phyloP scores from a whole-genome alignment of 192 early-diverging fungal genomes.

The Chytriomyces hyalinus region DNA sequence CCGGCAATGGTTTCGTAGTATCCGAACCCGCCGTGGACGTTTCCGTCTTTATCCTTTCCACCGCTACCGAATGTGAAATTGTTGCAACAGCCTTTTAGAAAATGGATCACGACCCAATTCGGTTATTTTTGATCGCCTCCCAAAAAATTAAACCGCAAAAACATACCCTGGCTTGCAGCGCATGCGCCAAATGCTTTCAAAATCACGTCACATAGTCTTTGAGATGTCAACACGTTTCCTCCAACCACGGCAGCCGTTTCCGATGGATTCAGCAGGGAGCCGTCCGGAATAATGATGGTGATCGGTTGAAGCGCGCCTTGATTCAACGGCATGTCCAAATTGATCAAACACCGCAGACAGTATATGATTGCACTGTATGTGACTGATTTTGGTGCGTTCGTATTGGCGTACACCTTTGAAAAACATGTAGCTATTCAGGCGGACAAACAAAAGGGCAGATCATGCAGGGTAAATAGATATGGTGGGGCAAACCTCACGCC shows the following conservation, averaged over 20 bases:
- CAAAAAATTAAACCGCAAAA: background rate
- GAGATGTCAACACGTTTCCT: conserved; percentile 94
- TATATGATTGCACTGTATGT: conserved; percentile 96
- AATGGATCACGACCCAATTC: background rate
- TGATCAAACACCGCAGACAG: conserved; percentile 90
- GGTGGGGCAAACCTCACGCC: conserved; percentile 52
- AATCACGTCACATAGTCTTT: conserved; percentile 91
- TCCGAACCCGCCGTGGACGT: conserved; percentile 78
- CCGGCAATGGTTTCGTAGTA: conserved; percentile 94
- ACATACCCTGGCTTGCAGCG: conserved; percentile 78
- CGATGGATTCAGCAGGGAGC: conserved; percentile 79
- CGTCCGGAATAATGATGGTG: conserved; percentile 75
- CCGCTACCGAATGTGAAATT: conserved; percentile 93
- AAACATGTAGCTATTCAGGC: background rate
- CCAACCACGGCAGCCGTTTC: conserved; percentile 92
- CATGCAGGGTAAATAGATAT: background rate
- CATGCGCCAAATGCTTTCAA: conserved; percentile 87
- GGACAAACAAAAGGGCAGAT: no score
- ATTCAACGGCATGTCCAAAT: conserved; percentile 90
- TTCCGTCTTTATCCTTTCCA: conserved; percentile 64
- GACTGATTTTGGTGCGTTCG: conserved; percentile 74
- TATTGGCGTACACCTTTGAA: conserved; percentile 84
- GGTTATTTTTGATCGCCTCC: background rate
- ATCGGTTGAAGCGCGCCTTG: conserved; percentile 93
- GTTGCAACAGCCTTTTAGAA: conserved; percentile 79